Base-by-base conservation (phyloP, 768 basidiomycete species). In the Suillus spraguei region DNA sequence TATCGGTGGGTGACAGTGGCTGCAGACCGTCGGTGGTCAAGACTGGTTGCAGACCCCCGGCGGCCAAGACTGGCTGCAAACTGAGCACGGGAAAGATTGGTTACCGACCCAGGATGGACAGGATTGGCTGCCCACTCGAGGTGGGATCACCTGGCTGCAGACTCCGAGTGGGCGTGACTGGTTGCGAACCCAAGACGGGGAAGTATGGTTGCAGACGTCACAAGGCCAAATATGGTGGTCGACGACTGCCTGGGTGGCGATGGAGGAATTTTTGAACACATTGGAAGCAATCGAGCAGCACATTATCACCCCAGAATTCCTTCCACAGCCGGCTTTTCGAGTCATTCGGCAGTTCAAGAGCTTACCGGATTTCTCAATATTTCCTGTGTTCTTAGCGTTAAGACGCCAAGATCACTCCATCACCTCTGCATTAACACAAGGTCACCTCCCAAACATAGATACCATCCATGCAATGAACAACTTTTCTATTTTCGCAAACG, bases 241-340 rank as follows among this genome's bases (percentile, higher is more conserved):
- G 11, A 11, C 52, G 0, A 11, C 33, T 35, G 52, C 11, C 5
- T 53, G 52, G 52, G 2, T 53, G 11, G 9, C 28, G 20, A 53
- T 35, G 33, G 52, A 53, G 11, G 52, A 53, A 53, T 53, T 53
- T 53, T 53, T 20, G 33, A 35, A 35, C 52, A 53, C 52, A 53
- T 10, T 53, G 1, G 20, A 53, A n/a, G 52, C 20, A 13, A 53
- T 35, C 5, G 35, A 13, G 2, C 17, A 53, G 5, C 6, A 20
- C 17, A 53, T n/a, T 5, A 53, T 53, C 20, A 0, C n/a, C 11
- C 17, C 28, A 4, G 52, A 13, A 35, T n/a, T 35, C 2, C 3
- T 20, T 53, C 13, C 33, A 11, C 32, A 33, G 0, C 20, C 52
- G 35, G 32, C 32, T 53, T 53, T 53, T 20, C 52, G 7, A n/a